Conservation (phyloP, 805 yeast species). For the Hanseniaspora thailandica region DNA sequence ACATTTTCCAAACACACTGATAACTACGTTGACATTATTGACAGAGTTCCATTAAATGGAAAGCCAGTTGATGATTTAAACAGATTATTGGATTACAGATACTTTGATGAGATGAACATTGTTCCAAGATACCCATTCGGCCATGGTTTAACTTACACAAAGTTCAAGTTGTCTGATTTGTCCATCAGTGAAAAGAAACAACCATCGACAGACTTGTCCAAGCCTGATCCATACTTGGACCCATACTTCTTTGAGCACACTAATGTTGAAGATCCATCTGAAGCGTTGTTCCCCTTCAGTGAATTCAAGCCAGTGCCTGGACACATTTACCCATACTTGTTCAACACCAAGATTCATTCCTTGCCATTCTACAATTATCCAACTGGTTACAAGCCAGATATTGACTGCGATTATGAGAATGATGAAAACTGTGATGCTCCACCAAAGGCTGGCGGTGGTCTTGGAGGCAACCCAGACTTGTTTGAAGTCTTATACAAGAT, state of each 20-base stretch:
- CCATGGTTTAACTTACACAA: constrained; percentile 47
- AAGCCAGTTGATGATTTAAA: constrained; percentile 29
- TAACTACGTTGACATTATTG: constrained; percentile 39
- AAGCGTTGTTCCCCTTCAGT: constrained; percentile 42
- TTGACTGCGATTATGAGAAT: constrained; percentile 22
- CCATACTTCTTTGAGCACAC: constrained; percentile 34
- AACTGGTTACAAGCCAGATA: constrained; percentile 27
- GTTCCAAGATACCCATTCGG: constrained; percentile 53
- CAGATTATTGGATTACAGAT: constrained; percentile 42
- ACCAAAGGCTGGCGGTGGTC: constrained; percentile 35
- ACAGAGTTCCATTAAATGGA: constrained; percentile 29
- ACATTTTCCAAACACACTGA: constrained; percentile 44
- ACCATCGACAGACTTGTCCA: constrained; percentile 37
- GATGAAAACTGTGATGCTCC: constrained; percentile 1
- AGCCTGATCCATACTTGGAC: constrained; percentile 38
- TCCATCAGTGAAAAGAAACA: constrained; percentile 33
- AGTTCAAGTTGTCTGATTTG: constrained; percentile 29
- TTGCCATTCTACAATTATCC: constrained; percentile 30
- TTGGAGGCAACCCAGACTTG: constrained; percentile 50
- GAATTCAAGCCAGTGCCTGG: constrained; percentile 45
- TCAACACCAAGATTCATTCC: constrained; percentile 26
- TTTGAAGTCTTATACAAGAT: constrained; percentile 44
- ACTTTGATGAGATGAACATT: constrained; percentile 45
- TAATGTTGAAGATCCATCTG: constrained; percentile 43
- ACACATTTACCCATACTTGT: constrained; percentile 44